Evolutionary conservation across 1,139 yeast genomes (phyloP), one percentile per base, ranked within the genome.

Genomic region (Taphrina communis): DNA sequence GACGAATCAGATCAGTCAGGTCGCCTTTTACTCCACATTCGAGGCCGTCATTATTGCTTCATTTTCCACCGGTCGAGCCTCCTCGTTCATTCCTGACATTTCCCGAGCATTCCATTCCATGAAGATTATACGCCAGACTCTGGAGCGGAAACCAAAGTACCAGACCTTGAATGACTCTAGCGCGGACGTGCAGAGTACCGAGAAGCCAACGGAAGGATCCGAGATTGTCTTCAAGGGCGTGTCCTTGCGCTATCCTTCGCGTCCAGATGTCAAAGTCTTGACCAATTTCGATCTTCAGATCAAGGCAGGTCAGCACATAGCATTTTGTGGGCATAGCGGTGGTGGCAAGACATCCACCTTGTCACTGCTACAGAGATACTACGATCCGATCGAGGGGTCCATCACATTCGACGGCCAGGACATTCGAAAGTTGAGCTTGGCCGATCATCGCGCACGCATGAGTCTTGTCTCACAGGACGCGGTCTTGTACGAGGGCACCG

Each of bases 311-410:
- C 89, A 94, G 66, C 90, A 90, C 74, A 91, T 92, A 8, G 92
- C 97, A 77, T 85, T 93, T 73, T 98, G 93, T 6, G 98, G 98
- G 0, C 97, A 97, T 5, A 89, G 96, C 1, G 98, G 98, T n/a
- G 86, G 95, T 71, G 98, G 98, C 41, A 93, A 93, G 77, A 90
- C 97, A 0, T 93, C 97, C 0, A 87, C 93, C 50, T 52, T 70
- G 38, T 89, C 94, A 6, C 79, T 93, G 69, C 77, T 93, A 69
- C 79, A 91, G 70, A 80, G 97, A 68, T 91, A 89, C 76, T 93
- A 93, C 76, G 92, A 90, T 74, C 96, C 97, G 2, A 75, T 80
- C 0, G 75, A 78, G 0, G 98, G 98, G 6, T 74, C 78, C 42
- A 86, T 93, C 55, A 75, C 82, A 21, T 83, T 93, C 48, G 94